Conservation (phyloP, 495 filamentous ascomycete genomes). For the Ascodesmis nigricans region DNA sequence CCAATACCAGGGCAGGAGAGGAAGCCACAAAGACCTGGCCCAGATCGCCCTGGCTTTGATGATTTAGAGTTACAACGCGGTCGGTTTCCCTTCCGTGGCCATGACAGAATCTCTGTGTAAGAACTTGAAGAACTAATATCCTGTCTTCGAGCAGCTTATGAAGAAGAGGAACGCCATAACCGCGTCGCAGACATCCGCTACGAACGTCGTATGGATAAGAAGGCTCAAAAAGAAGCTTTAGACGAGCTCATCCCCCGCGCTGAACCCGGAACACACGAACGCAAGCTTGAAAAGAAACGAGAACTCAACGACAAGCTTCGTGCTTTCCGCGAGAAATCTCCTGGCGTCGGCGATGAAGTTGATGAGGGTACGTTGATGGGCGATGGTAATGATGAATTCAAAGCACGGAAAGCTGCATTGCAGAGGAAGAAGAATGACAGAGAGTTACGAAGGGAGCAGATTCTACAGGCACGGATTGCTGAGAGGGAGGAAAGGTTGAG, state of each 20-base stretch:
- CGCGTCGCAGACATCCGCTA: conserved; percentile 35
- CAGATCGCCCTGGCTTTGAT: conserved; percentile 48
- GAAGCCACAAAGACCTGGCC: conserved; percentile 31
- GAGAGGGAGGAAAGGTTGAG: conserved; percentile 42
- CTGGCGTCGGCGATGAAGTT: conserved; percentile 34
- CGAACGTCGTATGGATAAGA: conserved; percentile 39
- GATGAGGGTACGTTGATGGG: conserved; percentile 37
- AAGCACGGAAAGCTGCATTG: conserved; percentile 29
- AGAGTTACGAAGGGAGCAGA: conserved; percentile 42
- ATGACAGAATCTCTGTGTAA: background rate
- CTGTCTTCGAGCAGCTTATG: too few relatives aligned
- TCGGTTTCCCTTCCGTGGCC: conserved; percentile 16
- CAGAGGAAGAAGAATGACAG: conserved; percentile 42
- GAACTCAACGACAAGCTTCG: conserved; percentile 35
- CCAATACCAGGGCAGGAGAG: conserved; percentile 31
- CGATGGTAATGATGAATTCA: conserved; percentile 34
- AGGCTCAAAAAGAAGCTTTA: conserved; percentile 35
- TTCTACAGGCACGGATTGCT: conserved; percentile 32
- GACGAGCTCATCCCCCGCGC: conserved; percentile 72
- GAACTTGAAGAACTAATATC: conserved; percentile 26
- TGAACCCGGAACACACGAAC: conserved; percentile 63
- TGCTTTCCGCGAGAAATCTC: conserved; percentile 36
- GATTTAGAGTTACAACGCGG: conserved; percentile 53
- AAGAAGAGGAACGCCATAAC: conserved; percentile 31
- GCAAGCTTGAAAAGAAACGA: conserved; percentile 61